Percentiles rank a stretch among this genome's conserved stretches.
phyloP scores from a whole-genome alignment of 2,329 filamentous ascomycete species.

The Cercospora sp. region DNA sequence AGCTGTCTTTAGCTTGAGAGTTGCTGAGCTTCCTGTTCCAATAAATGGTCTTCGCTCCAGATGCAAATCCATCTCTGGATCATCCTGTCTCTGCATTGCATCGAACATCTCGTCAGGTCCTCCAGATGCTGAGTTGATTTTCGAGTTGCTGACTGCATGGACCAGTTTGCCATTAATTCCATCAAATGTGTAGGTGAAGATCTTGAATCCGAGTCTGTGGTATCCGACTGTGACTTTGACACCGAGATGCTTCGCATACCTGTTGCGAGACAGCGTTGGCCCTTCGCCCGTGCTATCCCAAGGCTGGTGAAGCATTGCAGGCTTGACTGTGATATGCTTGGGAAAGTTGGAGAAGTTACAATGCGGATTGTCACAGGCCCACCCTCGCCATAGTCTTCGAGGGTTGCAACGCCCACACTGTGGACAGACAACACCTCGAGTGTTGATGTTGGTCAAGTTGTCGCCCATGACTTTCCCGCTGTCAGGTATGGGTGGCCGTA shows the following conservation, averaged over 20 bases:
- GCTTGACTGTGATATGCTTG: constrained; percentile 30
- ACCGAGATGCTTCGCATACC: constrained; percentile 33
- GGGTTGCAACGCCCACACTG: constrained; percentile 62
- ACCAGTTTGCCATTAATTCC: constrained; percentile 49
- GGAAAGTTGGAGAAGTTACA: constrained; percentile 49
- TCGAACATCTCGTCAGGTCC: constrained; percentile 65
- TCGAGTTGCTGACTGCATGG: constrained; percentile 58
- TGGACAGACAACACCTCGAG: constrained; percentile 66
- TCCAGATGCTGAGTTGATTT: constrained; percentile 51
- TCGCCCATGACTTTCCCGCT: constrained; percentile 44
- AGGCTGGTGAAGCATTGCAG: constrained; percentile 29
- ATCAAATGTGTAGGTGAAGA: constrained; percentile 50
- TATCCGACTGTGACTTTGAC: constrained; percentile 40
- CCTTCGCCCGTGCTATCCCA: constrained; percentile 36
- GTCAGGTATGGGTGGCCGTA: constrained; percentile 45
- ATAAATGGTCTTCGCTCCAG: constrained; percentile 36
- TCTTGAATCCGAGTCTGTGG: constrained; percentile 43
- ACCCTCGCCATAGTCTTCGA: constrained; percentile 61
- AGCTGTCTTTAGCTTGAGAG: background rate
- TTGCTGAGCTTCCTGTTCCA: background rate
- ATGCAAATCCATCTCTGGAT: constrained; percentile 40
- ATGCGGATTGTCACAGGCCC: constrained; percentile 56
- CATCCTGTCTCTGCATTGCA: constrained; percentile 41
- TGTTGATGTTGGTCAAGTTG: constrained; percentile 55
- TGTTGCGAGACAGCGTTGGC: constrained; percentile 32